Evolutionary conservation across 257 asterid species (phyloP), one percentile per base, ranked within the genome.

Genomic region (Nicotiana obtusifolia): DNA sequence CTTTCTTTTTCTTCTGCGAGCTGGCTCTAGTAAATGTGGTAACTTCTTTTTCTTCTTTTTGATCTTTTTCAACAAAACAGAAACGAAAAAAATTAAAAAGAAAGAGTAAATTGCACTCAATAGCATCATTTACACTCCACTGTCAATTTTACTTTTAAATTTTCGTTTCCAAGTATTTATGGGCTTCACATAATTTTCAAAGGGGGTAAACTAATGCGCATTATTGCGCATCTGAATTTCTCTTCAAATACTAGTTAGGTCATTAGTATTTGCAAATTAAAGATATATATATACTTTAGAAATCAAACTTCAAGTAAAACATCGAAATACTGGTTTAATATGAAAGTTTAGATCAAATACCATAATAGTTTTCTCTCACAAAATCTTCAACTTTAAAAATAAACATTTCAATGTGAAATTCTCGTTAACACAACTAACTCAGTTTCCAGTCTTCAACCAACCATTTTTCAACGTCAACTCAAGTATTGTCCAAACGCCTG

Each of bases 51-150:
- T 69, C 77, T 37, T 69, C 77, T 44, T 75, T 75, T 75, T 26
- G 37, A 47, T 75, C n/a, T 22, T 26, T 75, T 49, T 49, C 28
- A 75, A 49, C 44, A 75, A 75, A 73, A 53, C 79, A 73, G 16
- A 73, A 73, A 73, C n/a, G 35, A 47, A 47, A 4, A 20, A 17
- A 9, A 41, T 41, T 41, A 41, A 41, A 47, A 47, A 47, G 24
- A 73, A 73, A 73, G 79, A 47, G 41, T 73, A 73, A 15, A 75
- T 75, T 75, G 62, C 80, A 75, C 62, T 75, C 62, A 75, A 75
- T 24, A 47, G 79, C 41, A 73, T 47, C 6, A 47, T 73, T 24
- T 53, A 75, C 44, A 49, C 44, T 7, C 44, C 80, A 49, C 41
- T 75, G 5, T 49, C n/a, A 49, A 49, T 49, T 7, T 75, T 49